Percentiles rank a stretch among this genome's conserved stretches.
Evolutionary conservation across 331 rosid species (phyloP).

Genomic region (Cydonia oblonga): DNA sequence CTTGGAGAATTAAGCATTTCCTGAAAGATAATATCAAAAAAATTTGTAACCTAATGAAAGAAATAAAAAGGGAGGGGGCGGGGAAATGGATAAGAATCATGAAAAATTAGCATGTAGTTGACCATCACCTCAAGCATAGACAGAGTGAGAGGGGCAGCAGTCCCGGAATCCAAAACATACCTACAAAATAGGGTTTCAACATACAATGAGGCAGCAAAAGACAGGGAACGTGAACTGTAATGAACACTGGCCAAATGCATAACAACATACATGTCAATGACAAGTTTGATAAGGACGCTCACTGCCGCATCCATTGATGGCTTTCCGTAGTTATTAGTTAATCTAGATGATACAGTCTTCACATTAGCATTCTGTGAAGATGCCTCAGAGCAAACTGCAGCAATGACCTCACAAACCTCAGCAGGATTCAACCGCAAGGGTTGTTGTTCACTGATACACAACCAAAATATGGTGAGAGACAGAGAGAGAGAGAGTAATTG

Average conservation of each 20-base stretch:
- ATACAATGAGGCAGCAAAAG: conserved; percentile 7
- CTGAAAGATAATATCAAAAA: conserved; percentile 36
- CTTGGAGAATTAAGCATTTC: conserved; percentile 86
- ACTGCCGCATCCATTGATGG: conserved; percentile 97
- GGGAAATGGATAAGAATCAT: not conserved
- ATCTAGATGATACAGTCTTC: conserved; percentile 51
- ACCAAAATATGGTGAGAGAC: conserved; percentile 24
- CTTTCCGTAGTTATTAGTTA: conserved; percentile 61
- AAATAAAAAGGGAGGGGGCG: not conserved
- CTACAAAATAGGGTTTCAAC: conserved; percentile 35
- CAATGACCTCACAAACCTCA: conserved; percentile 93
- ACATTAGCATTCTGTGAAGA: conserved; percentile 45
- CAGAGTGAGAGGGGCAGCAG: conserved; percentile 97
- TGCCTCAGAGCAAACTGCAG: conserved; percentile 95
- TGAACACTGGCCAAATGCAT: conserved; percentile 13
- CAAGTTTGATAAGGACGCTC: conserved; percentile 95
- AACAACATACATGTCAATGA: conserved; percentile 95
- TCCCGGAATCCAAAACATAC: conserved; percentile 83
- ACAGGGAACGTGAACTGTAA: conserved; percentile 4
- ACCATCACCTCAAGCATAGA: conserved; percentile 89
- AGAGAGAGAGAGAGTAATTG: not conserved
- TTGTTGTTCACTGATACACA: conserved; percentile 84
- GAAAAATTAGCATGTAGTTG: conserved; percentile 1
- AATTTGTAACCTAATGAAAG: conserved; percentile 8
- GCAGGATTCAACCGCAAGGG: conserved; percentile 94